Evolutionary conservation across 106 monocot genomes (phyloP).

Genomic region (Acorus calamus): DNA sequence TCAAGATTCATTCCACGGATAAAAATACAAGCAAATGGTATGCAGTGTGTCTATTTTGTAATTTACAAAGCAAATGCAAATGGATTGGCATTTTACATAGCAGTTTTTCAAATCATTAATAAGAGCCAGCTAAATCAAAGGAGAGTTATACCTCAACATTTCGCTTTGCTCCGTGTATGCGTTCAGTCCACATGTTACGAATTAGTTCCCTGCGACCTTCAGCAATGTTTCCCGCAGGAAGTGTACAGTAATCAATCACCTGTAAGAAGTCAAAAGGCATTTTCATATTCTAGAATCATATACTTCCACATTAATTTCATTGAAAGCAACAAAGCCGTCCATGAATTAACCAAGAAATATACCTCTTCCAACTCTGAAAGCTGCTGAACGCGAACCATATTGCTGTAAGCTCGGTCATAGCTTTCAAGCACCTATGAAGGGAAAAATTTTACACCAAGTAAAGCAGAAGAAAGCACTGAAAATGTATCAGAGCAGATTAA

Average conservation of each 20-base stretch:
- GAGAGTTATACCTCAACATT: slow-evolving; percentile 82
- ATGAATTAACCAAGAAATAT: neutral
- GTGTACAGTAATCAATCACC: slow-evolving; percentile 99
- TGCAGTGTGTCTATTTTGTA: too few relatives aligned
- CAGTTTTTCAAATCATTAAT: too few relatives aligned
- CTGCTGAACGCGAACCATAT: slow-evolving; percentile 98
- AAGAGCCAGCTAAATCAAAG: neutral
- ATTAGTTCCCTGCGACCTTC: slow-evolving; percentile 78
- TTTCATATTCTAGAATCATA: neutral
- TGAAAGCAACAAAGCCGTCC: too few relatives aligned
- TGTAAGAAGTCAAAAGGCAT: slow-evolving; percentile 12
- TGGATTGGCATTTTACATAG: too few relatives aligned
- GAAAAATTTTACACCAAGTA: neutral
- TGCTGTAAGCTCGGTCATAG: slow-evolving; percentile 94
- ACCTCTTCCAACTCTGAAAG: slow-evolving; percentile 98
- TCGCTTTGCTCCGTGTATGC: slow-evolving; percentile 79
- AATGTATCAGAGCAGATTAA: too few relatives aligned
- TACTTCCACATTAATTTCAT: too few relatives aligned
- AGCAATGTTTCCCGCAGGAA: slow-evolving; percentile 63
- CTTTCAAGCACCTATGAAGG: slow-evolving; percentile 85
- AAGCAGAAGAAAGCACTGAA: neutral
- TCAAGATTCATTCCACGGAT: too few relatives aligned
- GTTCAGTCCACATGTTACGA: slow-evolving; percentile 99
- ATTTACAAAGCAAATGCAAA: too few relatives aligned
- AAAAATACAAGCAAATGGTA: too few relatives aligned